A percentile compares a stretch with the other conserved stretches of the same genome.
These are phyloP conservation scores for Cladosporium phlei DNA, from an alignment of 2,329 filamentous ascomycete genomes.

Conservation along the genomic window DNA sequence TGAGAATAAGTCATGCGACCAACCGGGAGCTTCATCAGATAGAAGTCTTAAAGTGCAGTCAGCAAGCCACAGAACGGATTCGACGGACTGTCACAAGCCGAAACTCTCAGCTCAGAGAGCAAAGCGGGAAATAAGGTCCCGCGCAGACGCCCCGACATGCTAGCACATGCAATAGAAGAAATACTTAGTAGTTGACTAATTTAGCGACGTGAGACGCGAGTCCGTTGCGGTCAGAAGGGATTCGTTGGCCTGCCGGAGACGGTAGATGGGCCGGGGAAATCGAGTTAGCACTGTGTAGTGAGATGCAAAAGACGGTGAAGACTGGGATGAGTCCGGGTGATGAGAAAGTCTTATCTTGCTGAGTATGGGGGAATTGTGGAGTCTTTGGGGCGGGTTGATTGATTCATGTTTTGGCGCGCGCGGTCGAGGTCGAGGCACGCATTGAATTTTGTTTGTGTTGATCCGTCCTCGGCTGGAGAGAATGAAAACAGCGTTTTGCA, in stretches of 20 bases:
- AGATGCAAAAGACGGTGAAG: conserved; percentile 3
- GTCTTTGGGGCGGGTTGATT: neutral
- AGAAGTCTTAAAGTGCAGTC: too few species aligned
- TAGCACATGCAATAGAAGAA: too few species aligned
- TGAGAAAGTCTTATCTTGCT: conserved; percentile 3
- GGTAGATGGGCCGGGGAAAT: neutral
- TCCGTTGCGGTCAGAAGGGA: neutral
- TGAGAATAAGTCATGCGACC: too few species aligned
- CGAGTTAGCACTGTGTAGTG: too few species aligned
- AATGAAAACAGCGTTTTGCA: too few species aligned
- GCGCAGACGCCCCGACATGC: neutral
- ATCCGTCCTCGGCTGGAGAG: too few species aligned
- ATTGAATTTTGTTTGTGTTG: too few species aligned
- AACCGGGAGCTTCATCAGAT: too few species aligned
- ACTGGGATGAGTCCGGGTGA: neutral
- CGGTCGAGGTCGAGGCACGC: neutral
- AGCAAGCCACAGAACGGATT: neutral
- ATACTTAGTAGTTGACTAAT: neutral
- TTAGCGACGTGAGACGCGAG: neutral
- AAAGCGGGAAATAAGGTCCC: neutral
- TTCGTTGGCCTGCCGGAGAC: conserved; percentile 2
- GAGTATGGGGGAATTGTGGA: conserved; percentile 5
- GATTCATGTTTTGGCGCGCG: neutral
- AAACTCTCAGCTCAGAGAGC: neutral
- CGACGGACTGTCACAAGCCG: neutral